Evolutionary conservation across 805 yeast genomes (phyloP).

Genomic region (Debaryomyces castellii): DNA sequence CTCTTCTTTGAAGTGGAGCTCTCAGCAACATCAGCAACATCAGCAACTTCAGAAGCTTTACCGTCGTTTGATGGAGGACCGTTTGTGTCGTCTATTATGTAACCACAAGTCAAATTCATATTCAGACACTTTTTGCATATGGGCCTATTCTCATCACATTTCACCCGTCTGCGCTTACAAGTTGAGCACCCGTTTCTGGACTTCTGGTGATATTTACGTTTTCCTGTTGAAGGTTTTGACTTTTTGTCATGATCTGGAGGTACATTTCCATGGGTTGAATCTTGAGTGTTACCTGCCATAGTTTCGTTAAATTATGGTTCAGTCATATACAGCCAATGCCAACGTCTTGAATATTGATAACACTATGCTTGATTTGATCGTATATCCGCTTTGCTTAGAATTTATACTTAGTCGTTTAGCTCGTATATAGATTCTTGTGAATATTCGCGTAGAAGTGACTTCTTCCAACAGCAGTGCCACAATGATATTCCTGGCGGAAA

Average conservation of each 20-base stretch:
- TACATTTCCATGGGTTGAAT: background rate
- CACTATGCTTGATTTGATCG: background rate
- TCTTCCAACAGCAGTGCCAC: background rate
- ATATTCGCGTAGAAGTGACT: no score
- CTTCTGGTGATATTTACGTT: constrained; percentile 85
- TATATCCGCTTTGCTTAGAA: background rate
- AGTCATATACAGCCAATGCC: background rate
- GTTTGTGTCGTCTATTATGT: constrained; percentile 26
- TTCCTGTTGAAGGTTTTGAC: constrained; percentile 49
- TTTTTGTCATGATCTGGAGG: constrained; percentile 4
- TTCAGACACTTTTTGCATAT: constrained; percentile 75
- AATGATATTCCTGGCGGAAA: background rate
- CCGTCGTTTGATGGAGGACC: constrained; percentile 6
- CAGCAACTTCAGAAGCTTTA: background rate
- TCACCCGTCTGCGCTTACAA: constrained; percentile 86
- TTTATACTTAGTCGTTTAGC: constrained; percentile 8
- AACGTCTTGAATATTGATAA: background rate
- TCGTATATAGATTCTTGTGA: constrained; percentile 8
- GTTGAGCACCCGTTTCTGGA: constrained; percentile 87
- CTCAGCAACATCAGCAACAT: background rate
- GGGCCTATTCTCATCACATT: constrained; percentile 88
- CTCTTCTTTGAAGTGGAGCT: constrained; percentile 3
- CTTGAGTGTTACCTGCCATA: background rate
- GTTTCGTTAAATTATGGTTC: background rate
- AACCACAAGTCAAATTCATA: constrained; percentile 77